Percentiles rank a stretch among this genome's conserved stretches.
Evolutionary conservation across 2,329 filamentous ascomycete genomes (phyloP).

Genomic region (Diplodia intermedia): DNA sequence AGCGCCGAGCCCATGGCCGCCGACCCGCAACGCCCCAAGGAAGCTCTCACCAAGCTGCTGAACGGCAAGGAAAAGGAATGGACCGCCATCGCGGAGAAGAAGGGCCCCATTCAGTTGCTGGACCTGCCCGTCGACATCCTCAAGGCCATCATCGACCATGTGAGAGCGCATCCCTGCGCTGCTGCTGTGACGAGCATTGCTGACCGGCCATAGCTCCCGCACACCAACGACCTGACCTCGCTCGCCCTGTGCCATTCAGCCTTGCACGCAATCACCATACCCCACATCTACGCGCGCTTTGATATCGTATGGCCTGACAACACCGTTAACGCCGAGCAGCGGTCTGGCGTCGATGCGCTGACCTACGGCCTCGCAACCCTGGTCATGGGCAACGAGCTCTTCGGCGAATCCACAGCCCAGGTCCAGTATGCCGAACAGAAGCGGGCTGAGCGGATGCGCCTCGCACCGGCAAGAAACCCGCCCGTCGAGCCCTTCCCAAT

Average conservation of each 20-base stretch:
- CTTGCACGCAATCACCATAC: conserved; percentile 75
- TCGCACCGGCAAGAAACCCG: background rate
- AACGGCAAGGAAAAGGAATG: conserved; percentile 57
- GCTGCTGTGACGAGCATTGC: conserved; percentile 21
- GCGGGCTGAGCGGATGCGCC: conserved; percentile 21
- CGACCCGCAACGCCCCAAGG: conserved; percentile 35
- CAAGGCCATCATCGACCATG: conserved; percentile 80
- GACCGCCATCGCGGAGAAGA: conserved; percentile 50
- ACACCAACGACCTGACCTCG: conserved; percentile 81
- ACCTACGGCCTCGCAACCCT: conserved; percentile 83
- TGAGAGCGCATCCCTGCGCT: conserved; percentile 40
- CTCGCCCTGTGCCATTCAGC: conserved; percentile 79
- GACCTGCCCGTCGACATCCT: conserved; percentile 81
- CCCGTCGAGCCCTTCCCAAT: conserved; percentile 45
- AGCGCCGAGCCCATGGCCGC: conserved; percentile 25
- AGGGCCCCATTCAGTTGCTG: conserved; percentile 68
- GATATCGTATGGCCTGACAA: conserved; percentile 88
- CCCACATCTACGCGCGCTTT: conserved; percentile 82
- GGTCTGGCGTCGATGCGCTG: conserved; percentile 78
- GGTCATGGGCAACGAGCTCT: conserved; percentile 73
- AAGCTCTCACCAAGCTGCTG: conserved; percentile 53
- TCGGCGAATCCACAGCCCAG: conserved; percentile 58
- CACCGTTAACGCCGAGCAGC: conserved; percentile 66
- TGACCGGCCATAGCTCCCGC: conserved; percentile 66
- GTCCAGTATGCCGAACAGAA: conserved; percentile 31